phyloP scores from a whole-genome alignment of 371 early-diverging fungal species.

The Mortierella sp. region DNA sequence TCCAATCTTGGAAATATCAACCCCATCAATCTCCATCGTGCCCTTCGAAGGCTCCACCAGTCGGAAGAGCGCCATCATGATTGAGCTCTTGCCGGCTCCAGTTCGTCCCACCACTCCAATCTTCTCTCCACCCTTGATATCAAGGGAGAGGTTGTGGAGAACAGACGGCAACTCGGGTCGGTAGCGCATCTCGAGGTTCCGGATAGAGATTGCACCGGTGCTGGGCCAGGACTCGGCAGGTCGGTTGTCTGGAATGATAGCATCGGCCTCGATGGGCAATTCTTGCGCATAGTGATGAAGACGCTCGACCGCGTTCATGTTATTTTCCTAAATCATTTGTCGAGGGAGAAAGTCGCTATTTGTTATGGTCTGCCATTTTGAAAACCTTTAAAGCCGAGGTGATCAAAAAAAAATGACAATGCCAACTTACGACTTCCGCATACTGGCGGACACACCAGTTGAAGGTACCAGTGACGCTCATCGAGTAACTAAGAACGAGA shows the following conservation, averaged over 20 bases:
- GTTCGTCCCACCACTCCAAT: conserved; percentile 73
- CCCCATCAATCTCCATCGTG: conserved; percentile 67
- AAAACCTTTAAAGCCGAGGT: no score
- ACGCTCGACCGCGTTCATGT: conserved; percentile 79
- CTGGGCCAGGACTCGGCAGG: conserved; percentile 69
- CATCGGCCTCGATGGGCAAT: conserved; percentile 64
- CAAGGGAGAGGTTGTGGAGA: conserved; percentile 62
- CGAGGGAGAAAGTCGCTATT: conserved; percentile 23
- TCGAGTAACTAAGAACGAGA: conserved; percentile 53
- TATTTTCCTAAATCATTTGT: conserved; percentile 69
- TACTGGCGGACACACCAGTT: conserved; percentile 59
- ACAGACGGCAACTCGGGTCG: conserved; percentile 65
- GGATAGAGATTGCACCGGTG: conserved; percentile 63
- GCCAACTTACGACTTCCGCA: conserved; percentile 55
- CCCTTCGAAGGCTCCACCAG: conserved; percentile 70
- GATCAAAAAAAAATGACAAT: conserved; percentile 4
- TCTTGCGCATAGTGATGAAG: conserved; percentile 63
- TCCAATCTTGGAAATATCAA: conserved; percentile 69
- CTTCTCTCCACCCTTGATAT: conserved; percentile 64
- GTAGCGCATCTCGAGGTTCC: conserved; percentile 63
- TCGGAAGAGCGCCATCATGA: conserved; percentile 71
- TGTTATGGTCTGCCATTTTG: no score
- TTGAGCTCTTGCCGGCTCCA: conserved; percentile 72
- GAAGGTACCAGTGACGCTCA: conserved; percentile 57
- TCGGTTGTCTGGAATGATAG: conserved; percentile 34